phyloP scores from a whole-genome alignment of 1,284 basidiomycete genomes.

The Cryptococcus floricola region DNA sequence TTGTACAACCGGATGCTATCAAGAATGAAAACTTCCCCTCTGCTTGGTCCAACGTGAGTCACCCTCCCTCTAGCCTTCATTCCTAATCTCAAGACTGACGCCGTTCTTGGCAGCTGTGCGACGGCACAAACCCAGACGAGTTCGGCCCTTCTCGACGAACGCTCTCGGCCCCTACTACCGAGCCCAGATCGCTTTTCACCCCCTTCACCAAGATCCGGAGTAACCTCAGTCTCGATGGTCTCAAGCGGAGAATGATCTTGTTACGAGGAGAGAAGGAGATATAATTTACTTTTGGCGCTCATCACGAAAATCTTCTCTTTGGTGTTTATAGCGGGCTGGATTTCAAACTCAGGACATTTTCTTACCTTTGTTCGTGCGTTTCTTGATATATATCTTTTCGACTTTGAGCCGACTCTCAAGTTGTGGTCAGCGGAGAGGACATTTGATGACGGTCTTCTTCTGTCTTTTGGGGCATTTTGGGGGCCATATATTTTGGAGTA shows the following conservation, averaged over 20 bases:
- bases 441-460: not conserved
- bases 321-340: not conserved
- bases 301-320: not conserved
- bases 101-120: slow-evolving; percentile 11
- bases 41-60: slow-evolving; percentile 15
- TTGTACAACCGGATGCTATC: slow-evolving; percentile 22
- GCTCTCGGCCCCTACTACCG: not conserved
- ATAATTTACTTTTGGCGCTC: not conserved
- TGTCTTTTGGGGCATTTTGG: too few relatives aligned
- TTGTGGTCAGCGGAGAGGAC: too few relatives aligned
- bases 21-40: slow-evolving; percentile 4
- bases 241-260: not conserved
- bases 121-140: slow-evolving; percentile 7
- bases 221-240: not conserved
- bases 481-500: not conserved
- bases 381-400: too few relatives aligned
- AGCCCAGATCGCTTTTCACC: not conserved
- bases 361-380: too few relatives aligned
- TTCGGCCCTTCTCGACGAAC: slow-evolving; percentile 10
- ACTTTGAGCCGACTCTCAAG: too few relatives aligned
- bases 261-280: too few relatives aligned
- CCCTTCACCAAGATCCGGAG: not conserved
- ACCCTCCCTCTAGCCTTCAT: not conserved
- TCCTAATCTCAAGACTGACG: not conserved
- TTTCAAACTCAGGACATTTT: not conserved